These are phyloP conservation scores for Viridothelium virens DNA, from an alignment of 495 filamentous ascomycete genomes.

Conservation along the genomic window DNA sequence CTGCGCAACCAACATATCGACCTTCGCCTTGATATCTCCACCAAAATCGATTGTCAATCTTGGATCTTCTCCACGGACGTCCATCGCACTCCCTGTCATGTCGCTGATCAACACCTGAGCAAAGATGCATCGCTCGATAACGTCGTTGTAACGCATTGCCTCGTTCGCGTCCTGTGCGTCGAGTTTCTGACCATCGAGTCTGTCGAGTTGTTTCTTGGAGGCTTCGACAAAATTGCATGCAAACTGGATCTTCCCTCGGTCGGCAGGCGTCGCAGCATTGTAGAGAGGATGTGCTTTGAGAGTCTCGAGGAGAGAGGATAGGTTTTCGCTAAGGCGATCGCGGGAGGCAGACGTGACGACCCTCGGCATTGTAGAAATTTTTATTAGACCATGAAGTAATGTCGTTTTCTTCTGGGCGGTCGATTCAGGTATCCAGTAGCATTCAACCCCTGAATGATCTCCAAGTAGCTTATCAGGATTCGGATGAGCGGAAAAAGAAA, in stretches of 20 bases:
- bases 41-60: background rate
- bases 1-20: background rate
- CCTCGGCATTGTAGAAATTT: slow-evolving; percentile 2
- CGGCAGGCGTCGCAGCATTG: background rate
- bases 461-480: no score
- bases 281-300: background rate
- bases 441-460: no score
- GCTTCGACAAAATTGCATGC: background rate
- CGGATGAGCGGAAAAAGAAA: no score
- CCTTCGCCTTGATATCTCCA: slow-evolving; percentile 3
- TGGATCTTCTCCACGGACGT: background rate
- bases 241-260: slow-evolving; percentile 2
- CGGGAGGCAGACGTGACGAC: background rate
- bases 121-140: background rate
- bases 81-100: background rate
- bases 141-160: background rate
- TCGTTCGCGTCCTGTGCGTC: slow-evolving; percentile 3
- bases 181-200: slow-evolving; percentile 2
- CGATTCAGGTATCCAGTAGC: background rate
- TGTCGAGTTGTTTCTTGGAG: background rate
- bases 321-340: background rate
- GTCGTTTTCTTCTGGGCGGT: background rate
- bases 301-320: background rate
- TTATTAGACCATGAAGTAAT: background rate
- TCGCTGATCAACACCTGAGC: background rate